These are phyloP conservation scores for Fusarium pseudocircinatum DNA, from an alignment of 2,329 filamentous ascomycete species.

Conservation along the genomic window DNA sequence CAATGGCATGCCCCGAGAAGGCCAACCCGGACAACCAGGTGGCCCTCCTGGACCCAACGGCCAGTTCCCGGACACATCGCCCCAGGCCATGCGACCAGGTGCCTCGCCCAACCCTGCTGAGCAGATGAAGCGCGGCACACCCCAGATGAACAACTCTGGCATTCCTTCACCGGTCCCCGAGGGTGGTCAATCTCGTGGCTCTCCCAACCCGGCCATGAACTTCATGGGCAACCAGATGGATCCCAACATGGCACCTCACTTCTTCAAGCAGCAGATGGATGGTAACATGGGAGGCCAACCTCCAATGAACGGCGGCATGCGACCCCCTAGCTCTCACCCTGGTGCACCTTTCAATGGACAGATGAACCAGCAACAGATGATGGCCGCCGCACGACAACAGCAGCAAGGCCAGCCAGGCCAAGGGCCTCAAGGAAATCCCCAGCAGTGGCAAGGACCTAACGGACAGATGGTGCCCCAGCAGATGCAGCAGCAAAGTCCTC, in stretches of 20 bases:
- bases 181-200: conserved; percentile 71
- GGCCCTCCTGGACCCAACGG: conserved; percentile 66
- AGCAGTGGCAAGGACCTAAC: conserved; percentile 54
- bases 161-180: conserved; percentile 79
- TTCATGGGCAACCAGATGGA: conserved; percentile 73
- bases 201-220: conserved; percentile 69
- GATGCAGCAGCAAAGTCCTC: conserved; percentile 54
- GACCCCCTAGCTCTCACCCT: conserved; percentile 75
- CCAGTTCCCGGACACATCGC: conserved; percentile 76
- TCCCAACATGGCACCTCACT: conserved; percentile 67
- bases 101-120: conserved; percentile 82
- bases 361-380: conserved; percentile 68
- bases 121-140: conserved; percentile 81
- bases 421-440: conserved; percentile 46
- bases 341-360: conserved; percentile 64
- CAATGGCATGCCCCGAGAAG: conserved; percentile 58
- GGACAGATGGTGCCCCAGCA: conserved; percentile 53
- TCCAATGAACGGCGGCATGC: conserved; percentile 71
- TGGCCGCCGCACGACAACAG: conserved; percentile 54
- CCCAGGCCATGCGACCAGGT: conserved; percentile 72
- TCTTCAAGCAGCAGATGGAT: conserved; percentile 66
- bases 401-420: conserved; percentile 49
- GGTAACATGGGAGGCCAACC: conserved; percentile 52
- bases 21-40: conserved; percentile 61
- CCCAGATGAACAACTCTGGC: conserved; percentile 74